Evolutionary conservation across 495 filamentous ascomycete species (phyloP).

Genomic region (Trichocladium antarcticum): DNA sequence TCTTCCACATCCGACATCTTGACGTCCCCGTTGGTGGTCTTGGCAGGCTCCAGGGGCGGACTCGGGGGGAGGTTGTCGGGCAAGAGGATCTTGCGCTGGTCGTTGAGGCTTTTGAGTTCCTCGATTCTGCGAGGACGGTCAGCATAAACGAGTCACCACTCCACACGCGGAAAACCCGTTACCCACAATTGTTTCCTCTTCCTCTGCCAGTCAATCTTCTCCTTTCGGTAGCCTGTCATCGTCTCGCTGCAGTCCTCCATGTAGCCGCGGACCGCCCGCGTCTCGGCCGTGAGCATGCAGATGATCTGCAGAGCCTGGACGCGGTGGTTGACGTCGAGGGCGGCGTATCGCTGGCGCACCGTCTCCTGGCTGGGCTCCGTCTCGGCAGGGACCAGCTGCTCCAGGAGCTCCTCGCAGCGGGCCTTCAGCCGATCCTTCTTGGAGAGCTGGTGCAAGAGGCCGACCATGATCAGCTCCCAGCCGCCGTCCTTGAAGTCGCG

Average conservation of each 20-base stretch:
- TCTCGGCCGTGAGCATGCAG: constrained; percentile 76
- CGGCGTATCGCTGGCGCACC: constrained; percentile 56
- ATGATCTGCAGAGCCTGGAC: constrained; percentile 74
- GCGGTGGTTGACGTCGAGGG: constrained; percentile 71
- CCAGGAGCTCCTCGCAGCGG: constrained; percentile 67
- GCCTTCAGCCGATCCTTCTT: constrained; percentile 55
- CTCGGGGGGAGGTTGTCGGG: constrained; percentile 65
- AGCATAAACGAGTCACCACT: constrained; percentile 1
- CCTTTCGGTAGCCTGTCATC: constrained; percentile 88
- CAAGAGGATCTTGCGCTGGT: constrained; percentile 75
- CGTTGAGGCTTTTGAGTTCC: constrained; percentile 69
- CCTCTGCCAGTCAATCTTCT: constrained; percentile 87
- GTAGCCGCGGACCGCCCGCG: constrained; percentile 71
- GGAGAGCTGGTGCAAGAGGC: constrained; percentile 74
- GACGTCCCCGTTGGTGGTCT: constrained; percentile 42
- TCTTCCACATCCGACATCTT: constrained; percentile 56
- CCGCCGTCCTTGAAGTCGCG: constrained; percentile 84
- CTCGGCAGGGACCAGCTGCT: constrained; percentile 66
- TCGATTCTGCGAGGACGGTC: constrained; percentile 51
- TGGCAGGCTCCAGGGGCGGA: constrained; percentile 42
- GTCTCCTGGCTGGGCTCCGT: constrained; percentile 61
- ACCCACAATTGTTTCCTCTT: constrained; percentile 74
- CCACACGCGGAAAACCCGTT: neutral
- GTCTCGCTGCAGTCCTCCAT: constrained; percentile 82
- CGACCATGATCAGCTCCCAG: constrained; percentile 84